Percentiles rank a stretch among this genome's conserved stretches.
These are phyloP conservation scores for Capsella bursapastoris DNA, from an alignment of 345 rosid genomes.

Conservation along the genomic window DNA sequence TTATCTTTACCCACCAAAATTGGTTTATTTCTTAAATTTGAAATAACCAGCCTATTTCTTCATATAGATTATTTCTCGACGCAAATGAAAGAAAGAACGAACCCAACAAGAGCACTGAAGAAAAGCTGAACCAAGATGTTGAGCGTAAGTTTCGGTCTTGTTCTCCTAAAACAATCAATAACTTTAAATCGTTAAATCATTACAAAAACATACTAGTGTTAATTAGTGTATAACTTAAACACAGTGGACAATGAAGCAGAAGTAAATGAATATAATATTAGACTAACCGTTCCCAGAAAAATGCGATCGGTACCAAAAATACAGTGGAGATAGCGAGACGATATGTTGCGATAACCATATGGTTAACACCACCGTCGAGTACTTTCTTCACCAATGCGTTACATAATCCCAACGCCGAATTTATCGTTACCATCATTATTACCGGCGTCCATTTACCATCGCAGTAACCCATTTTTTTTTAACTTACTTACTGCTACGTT, in stretches of 20 bases:
- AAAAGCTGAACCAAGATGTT: constrained; percentile 62
- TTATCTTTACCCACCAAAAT: no score
- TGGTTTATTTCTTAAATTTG: neutral
- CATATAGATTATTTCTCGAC: neutral
- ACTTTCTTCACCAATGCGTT: constrained; percentile 63
- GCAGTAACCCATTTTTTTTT: constrained; percentile 36
- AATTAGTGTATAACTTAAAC: no score
- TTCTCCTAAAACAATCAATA: constrained; percentile 48
- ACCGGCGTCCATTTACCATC: constrained; percentile 60
- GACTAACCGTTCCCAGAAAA: constrained; percentile 59
- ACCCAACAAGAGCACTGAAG: constrained; percentile 77
- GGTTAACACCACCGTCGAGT: constrained; percentile 61
- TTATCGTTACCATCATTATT: constrained; percentile 50
- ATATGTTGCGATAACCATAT: constrained; percentile 62
- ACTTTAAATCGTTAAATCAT: neutral
- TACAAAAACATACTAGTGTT: neutral
- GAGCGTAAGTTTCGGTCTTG: constrained; percentile 66
- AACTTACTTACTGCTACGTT: neutral
- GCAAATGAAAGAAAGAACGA: constrained; percentile 17
- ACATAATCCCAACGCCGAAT: constrained; percentile 51
- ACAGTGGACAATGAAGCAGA: neutral
- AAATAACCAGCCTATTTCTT: neutral
- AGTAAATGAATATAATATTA: constrained; percentile 10
- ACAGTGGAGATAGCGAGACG: constrained; percentile 60
- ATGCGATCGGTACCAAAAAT: constrained; percentile 60